Conservation (phyloP, 345 rosid species). For the Populus alba region DNA sequence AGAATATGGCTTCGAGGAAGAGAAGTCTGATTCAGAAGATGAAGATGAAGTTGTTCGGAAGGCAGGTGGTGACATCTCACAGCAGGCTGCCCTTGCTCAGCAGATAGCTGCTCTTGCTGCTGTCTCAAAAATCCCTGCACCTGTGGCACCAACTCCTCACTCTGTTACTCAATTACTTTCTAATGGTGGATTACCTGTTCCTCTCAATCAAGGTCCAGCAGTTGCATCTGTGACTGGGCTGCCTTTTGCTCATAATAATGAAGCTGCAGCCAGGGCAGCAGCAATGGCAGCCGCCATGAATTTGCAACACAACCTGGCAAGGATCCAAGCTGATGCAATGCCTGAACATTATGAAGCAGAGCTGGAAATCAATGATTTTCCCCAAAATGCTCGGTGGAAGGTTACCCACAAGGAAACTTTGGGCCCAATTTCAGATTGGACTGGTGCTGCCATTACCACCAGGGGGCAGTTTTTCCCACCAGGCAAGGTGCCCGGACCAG, state of each 20-base stretch:
- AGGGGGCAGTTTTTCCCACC: slow-evolving; percentile 80
- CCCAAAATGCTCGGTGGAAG: slow-evolving; percentile 98
- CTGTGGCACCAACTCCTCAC: slow-evolving; percentile 34
- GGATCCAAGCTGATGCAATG: slow-evolving; percentile 95
- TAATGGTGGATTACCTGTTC: slow-evolving; percentile 39
- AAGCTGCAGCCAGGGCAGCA: slow-evolving; percentile 82
- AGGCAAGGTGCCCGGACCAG: slow-evolving; percentile 62
- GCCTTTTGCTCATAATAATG: slow-evolving; percentile 44
- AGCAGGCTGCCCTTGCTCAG: slow-evolving; percentile 73
- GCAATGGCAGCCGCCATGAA: slow-evolving; percentile 90
- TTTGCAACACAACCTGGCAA: slow-evolving; percentile 81
- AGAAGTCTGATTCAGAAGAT: slow-evolving; percentile 92
- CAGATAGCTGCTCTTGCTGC: slow-evolving; percentile 65
- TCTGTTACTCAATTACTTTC: slow-evolving; percentile 43
- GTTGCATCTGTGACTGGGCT: slow-evolving; percentile 37
- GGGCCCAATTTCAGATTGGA: slow-evolving; percentile 97
- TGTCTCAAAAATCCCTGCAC: slow-evolving; percentile 47
- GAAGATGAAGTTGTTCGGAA: slow-evolving; percentile 88
- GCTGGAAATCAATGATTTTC: slow-evolving; percentile 90
- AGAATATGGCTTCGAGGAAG: slow-evolving; percentile 96
- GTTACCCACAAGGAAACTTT: slow-evolving; percentile 96
- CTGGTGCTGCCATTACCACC: slow-evolving; percentile 93
- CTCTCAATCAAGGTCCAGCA: slow-evolving; percentile 39
- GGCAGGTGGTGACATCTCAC: slow-evolving; percentile 77
- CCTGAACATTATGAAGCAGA: slow-evolving; percentile 98